A percentile compares a stretch with the other conserved stretches of the same genome.
Evolutionary conservation across 2,329 filamentous ascomycete genomes (phyloP).

Genomic region (Talaromyces sp.): DNA sequence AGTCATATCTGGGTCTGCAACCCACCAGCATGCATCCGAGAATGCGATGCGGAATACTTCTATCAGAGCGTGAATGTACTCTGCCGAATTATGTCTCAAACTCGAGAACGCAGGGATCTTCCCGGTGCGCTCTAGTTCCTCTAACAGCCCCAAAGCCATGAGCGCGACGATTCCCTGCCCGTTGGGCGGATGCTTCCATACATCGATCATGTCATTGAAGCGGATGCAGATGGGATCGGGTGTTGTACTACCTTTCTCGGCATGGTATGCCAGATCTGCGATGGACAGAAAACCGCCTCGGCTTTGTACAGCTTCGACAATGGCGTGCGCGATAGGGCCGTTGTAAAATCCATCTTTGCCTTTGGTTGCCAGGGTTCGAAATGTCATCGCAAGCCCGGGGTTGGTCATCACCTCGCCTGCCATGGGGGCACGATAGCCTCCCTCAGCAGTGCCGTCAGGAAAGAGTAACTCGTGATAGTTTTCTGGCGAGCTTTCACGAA

Average conservation of each 20-base stretch:
- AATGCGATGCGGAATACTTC: not conserved
- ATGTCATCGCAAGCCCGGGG: too few species aligned
- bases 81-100: not conserved
- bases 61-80: not conserved
- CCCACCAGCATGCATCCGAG: not conserved
- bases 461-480: too few species aligned
- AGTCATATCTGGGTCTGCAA: not conserved
- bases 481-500: too few species aligned
- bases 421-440: too few species aligned
- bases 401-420: too few species aligned
- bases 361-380: too few species aligned
- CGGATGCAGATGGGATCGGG: not conserved
- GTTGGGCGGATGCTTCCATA: not conserved
- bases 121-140: not conserved
- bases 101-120: not conserved
- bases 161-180: not conserved
- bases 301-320: not conserved
- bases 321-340: not conserved
- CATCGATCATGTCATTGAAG: not conserved
- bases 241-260: not conserved
- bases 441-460: too few species aligned
- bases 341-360: not conserved
- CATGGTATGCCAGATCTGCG: not conserved
- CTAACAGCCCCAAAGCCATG: not conserved
- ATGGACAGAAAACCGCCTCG: not conserved